Evolutionary conservation across 176 grass and related monocot genomes (phyloP).

Genomic region (Thinopyrum elongatum): DNA sequence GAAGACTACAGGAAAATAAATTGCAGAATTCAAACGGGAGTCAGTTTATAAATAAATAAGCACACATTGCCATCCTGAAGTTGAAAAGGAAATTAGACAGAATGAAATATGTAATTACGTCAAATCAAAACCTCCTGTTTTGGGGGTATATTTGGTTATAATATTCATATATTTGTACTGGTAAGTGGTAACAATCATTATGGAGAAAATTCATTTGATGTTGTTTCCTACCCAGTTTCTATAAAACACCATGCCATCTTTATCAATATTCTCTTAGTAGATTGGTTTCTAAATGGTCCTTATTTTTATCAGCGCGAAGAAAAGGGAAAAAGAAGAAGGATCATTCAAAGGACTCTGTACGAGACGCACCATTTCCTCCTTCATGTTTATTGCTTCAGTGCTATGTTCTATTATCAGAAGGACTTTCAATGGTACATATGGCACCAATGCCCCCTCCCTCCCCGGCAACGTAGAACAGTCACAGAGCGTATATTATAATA

Average conservation of each 20-base stretch:
- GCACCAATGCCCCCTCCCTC: not conserved
- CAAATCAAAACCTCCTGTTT: not conserved
- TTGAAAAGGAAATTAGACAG: not conserved
- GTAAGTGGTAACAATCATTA: not conserved
- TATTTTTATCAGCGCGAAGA: slow-evolving; percentile 44
- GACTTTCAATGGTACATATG: slow-evolving; percentile 78
- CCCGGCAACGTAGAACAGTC: not conserved
- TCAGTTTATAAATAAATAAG: not conserved
- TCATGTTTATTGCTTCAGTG: slow-evolving; percentile 80
- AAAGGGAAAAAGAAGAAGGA: slow-evolving; percentile 97
- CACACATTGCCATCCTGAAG: not conserved
- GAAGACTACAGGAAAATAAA: not conserved
- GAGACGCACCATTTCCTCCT: slow-evolving; percentile 61
- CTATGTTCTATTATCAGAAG: slow-evolving; percentile 91
- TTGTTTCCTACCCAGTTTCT: not conserved
- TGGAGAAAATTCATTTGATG: not conserved
- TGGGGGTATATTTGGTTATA: not conserved
- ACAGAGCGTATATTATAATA: not conserved
- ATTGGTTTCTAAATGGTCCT: not conserved
- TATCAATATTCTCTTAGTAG: slow-evolving; percentile 9
- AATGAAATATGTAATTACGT: not conserved
- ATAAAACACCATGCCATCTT: not conserved
- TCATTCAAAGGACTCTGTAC: slow-evolving; percentile 55
- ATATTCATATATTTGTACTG: not conserved
- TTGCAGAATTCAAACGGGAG: not conserved